Percentiles rank a stretch among this genome's conserved stretches.
Evolutionary conservation across 2,329 filamentous ascomycete species (phyloP).

Genomic region (Clarireedia homoeocarpa): DNA sequence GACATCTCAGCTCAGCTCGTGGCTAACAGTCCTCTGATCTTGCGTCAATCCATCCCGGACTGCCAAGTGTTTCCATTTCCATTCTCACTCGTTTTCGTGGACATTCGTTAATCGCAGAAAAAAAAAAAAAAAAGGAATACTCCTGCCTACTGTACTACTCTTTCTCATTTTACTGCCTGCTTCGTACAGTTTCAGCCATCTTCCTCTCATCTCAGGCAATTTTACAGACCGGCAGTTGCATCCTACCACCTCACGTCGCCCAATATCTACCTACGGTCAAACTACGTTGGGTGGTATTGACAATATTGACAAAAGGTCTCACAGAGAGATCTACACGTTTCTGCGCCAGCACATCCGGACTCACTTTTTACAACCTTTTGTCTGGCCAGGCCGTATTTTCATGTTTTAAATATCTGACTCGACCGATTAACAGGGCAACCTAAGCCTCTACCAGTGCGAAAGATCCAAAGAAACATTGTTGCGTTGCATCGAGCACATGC

Average conservation of each 20-base stretch:
- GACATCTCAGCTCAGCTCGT: background rate
- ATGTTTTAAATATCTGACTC: background rate
- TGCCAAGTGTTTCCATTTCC: background rate
- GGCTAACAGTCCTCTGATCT: background rate
- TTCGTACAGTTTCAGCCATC: background rate
- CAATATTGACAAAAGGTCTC: constrained; percentile 2
- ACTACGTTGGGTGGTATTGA: constrained; percentile 1
- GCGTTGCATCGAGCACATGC: constrained; percentile 3
- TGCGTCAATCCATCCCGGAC: background rate
- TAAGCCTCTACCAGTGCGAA: background rate
- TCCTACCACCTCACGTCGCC: constrained; percentile 1
- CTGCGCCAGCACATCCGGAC: constrained; percentile 7
- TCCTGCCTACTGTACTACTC: background rate
- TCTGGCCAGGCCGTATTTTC: background rate
- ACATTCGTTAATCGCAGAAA: background rate
- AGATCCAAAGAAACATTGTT: background rate
- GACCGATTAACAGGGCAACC: background rate
- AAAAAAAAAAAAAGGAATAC: background rate
- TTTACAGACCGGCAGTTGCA: background rate
- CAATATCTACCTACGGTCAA: background rate
- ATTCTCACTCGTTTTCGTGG: background rate
- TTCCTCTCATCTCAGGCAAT: background rate
- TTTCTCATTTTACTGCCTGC: background rate
- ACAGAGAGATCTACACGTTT: constrained; percentile 7
- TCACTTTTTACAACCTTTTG: background rate